Evolutionary conservation across 1,284 basidiomycete genomes (phyloP), one percentile per base, ranked within the genome.

Genomic region (Trametes polyzona): DNA sequence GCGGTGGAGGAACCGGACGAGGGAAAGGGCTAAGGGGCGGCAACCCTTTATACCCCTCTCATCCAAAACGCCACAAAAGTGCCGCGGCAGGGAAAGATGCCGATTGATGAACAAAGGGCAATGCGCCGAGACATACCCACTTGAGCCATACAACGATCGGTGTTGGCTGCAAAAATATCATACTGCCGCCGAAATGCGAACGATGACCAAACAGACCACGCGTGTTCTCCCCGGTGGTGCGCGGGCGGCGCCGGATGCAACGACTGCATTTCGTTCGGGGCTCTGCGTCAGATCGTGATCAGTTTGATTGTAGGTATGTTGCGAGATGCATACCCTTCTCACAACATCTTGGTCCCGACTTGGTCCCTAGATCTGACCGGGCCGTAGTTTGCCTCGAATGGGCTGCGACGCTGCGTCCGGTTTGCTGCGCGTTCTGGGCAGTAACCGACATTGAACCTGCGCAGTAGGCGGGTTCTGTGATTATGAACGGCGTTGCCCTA

Each of bases 1-100:
- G 52, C 54, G 50, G 36, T 42, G 58, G 26, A 44, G 51, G 54
- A 57, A 61, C 58, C 52, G 57, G 57, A 59, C 33, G 44, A 58
- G 37, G 57, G 19, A 52, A 39, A 23, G 52, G 16, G 57, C 44
- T 59, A 35, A 39, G 51, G 29, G 37, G 14, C 21, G 21, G 8
- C 9, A 32, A 23, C 46, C 12, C 40, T 52, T 55, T 63, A 59
- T 63, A 63, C 27, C 36, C 35, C 39, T 17, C 33, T 19, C 12
- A 30, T 33, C 46, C 53, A 3, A 17, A 8, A 12, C 53, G 46
- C 53, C 53, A 43, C 53, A 41, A 42, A 35, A 36, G 36, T 42
- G 52, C 46, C 30, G 52, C 52, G 52, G 52, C 53, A 42, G 8
- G 32, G 29, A 43, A 14, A 42, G 46, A 35, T 55, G 53, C 53